Evolutionary conservation across 2,329 filamentous ascomycete genomes (phyloP).

Genomic region (Phialocephala subalpina): DNA sequence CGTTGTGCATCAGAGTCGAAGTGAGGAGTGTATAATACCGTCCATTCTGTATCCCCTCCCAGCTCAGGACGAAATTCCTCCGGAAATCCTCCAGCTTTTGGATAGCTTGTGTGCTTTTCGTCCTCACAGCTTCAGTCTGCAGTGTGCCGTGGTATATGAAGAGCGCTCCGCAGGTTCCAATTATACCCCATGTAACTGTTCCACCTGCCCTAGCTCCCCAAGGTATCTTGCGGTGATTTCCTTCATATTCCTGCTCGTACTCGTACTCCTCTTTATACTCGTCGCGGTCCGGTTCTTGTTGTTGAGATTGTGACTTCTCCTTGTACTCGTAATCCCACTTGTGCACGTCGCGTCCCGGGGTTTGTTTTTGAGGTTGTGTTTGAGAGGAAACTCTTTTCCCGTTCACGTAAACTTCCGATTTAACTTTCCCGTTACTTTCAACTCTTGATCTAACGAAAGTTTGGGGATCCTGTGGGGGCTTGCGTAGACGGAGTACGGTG

Average conservation of each 20-base stretch:
- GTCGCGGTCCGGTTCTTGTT: conserved; percentile 11
- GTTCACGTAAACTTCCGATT: no score
- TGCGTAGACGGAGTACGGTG: background rate
- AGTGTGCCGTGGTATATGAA: conserved; percentile 10
- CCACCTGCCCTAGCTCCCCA: conserved; percentile 23
- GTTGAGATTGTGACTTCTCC: no score
- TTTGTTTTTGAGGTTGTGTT: no score
- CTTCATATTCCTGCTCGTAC: background rate
- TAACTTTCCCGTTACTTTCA: no score
- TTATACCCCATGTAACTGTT: conserved; percentile 20
- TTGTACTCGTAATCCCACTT: no score
- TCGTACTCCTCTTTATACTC: background rate
- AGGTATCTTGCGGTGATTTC: background rate
- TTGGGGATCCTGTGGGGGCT: background rate
- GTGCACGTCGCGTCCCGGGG: no score
- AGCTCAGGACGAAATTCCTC: conserved; percentile 21
- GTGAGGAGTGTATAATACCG: conserved; percentile 41
- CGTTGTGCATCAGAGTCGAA: conserved; percentile 42
- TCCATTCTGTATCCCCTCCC: conserved; percentile 26
- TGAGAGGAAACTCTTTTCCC: no score
- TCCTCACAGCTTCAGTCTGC: conserved; percentile 4
- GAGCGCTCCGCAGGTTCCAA: conserved; percentile 18
- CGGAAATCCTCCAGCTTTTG: conserved; percentile 14
- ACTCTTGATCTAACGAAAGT: background rate
- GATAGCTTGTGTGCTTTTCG: background rate